These are phyloP conservation scores for Tetrapisispora taiwanensis DNA, from an alignment of 805 yeast species.

Conservation along the genomic window DNA sequence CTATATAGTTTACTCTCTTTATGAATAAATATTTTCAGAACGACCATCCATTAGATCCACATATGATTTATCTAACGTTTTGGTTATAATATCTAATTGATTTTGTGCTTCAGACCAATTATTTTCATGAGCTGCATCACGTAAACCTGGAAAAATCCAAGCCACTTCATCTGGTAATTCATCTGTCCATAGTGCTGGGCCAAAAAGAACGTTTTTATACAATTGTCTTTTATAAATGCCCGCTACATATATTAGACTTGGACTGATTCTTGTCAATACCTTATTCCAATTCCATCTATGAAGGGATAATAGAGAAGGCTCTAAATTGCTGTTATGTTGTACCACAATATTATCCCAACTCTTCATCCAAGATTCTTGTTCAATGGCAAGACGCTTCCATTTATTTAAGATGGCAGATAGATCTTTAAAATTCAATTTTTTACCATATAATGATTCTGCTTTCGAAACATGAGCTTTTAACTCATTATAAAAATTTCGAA, in stretches of 20 bases:
- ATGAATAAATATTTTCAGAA: neutral
- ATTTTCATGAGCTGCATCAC: constrained; percentile 49
- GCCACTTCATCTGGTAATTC: constrained; percentile 33
- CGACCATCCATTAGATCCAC: constrained; percentile 23
- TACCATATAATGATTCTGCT: constrained; percentile 25
- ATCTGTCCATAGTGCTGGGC: constrained; percentile 47
- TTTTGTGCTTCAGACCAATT: constrained; percentile 46
- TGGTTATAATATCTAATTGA: constrained; percentile 38
- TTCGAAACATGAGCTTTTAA: constrained; percentile 39
- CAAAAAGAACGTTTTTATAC: constrained; percentile 57
- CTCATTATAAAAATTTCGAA: constrained; percentile 36
- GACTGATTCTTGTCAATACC: constrained; percentile 47
- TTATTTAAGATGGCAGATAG: constrained; percentile 26
- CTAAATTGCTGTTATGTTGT: constrained; percentile 45
- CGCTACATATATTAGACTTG: constrained; percentile 37
- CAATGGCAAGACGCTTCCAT: constrained; percentile 37
- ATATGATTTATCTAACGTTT: constrained; percentile 27
- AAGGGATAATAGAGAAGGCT: constrained; percentile 62
- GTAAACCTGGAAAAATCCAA: constrained; percentile 66
- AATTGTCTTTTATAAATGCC: constrained; percentile 48
- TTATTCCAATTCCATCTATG: constrained; percentile 76
- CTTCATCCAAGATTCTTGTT: constrained; percentile 43
- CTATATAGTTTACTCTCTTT: neutral
- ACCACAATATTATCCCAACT: constrained; percentile 54
- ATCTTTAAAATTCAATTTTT: constrained; percentile 23